Conservation (phyloP, 768 basidiomycete genomes). For the Coprinopsis sp. region DNA sequence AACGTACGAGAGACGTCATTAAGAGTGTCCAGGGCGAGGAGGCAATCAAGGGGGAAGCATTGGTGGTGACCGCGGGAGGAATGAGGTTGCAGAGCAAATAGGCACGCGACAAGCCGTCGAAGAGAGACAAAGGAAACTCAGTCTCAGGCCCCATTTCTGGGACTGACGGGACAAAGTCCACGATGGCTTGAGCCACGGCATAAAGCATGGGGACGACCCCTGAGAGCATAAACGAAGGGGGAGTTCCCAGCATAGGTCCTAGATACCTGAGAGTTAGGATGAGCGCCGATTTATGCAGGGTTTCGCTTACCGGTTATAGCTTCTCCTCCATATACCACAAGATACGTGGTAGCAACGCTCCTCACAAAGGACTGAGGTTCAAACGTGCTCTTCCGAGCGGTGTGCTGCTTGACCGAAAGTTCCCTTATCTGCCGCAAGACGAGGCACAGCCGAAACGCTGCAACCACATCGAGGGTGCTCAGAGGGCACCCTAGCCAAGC, state of each 20-base stretch:
- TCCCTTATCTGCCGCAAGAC: constrained; percentile 66
- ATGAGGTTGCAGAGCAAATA: constrained; percentile 75
- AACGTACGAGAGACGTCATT: constrained; percentile 62
- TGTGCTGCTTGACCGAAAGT: constrained; percentile 38
- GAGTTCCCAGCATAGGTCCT: constrained; percentile 61
- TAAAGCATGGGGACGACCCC: constrained; percentile 64
- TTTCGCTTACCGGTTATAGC: constrained; percentile 55
- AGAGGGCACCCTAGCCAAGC: constrained; percentile 59
- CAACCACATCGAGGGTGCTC: constrained; percentile 62
- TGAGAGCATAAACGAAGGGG: constrained; percentile 80
- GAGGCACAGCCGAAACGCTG: constrained; percentile 65
- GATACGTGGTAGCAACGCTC: constrained; percentile 50
- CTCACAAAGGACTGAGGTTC: constrained; percentile 56
- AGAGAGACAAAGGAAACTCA: constrained; percentile 67
- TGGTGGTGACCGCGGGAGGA: constrained; percentile 58
- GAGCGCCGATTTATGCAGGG: not conserved
- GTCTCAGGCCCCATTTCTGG: constrained; percentile 47
- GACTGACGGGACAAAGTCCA: constrained; percentile 54
- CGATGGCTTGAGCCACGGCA: constrained; percentile 51
- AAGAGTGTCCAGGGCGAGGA: constrained; percentile 75
- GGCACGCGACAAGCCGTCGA: constrained; percentile 79
- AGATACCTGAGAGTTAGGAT: constrained; percentile 3
- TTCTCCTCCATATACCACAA: constrained; percentile 80
- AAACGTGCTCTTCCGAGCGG: constrained; percentile 33
- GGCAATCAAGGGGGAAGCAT: constrained; percentile 45